Conservation (phyloP, 768 basidiomycete genomes). For the Sarcodon sp. region DNA sequence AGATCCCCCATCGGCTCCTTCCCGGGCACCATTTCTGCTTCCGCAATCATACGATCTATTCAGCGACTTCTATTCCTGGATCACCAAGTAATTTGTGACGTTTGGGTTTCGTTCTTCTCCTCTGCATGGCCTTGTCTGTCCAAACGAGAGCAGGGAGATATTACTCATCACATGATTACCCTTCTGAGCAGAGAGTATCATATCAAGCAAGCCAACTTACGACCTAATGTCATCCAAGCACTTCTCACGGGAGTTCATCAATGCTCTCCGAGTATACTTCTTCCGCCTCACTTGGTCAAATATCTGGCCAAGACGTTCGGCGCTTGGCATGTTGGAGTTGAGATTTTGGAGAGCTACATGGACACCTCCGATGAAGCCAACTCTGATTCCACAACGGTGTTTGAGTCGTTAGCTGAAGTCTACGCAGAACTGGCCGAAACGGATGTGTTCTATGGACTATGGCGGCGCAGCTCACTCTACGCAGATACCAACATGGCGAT, state of each 20-base stretch:
- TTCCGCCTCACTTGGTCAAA: conserved; percentile 92
- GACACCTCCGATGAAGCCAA: conserved; percentile 70
- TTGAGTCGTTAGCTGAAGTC: conserved; percentile 85
- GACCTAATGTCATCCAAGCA: conserved; percentile 89
- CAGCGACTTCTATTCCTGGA: conserved; percentile 79
- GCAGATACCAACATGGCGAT: conserved; percentile 81
- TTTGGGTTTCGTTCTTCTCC: conserved; percentile 84
- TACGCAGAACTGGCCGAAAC: conserved; percentile 96
- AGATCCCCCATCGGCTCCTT: background rate
- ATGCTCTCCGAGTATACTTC: conserved; percentile 76
- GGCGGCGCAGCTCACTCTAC: conserved; percentile 84
- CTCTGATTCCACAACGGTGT: conserved; percentile 67
- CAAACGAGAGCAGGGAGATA: conserved; percentile 77
- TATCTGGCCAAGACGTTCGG: conserved; percentile 94
- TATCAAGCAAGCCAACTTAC: conserved; percentile 73
- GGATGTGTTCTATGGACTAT: conserved; percentile 93
- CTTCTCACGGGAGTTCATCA: conserved; percentile 74
- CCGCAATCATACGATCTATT: conserved; percentile 56
- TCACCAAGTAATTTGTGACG: conserved; percentile 59
- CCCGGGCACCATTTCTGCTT: conserved; percentile 15
- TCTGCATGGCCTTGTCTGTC: conserved; percentile 78
- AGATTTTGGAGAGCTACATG: conserved; percentile 80
- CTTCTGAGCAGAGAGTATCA: conserved; percentile 92
- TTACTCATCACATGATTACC: conserved; percentile 81
- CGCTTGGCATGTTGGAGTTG: conserved; percentile 87